Evolutionary conservation across 768 basidiomycete species (phyloP).

Genomic region (Termitomyces titanicus): DNA sequence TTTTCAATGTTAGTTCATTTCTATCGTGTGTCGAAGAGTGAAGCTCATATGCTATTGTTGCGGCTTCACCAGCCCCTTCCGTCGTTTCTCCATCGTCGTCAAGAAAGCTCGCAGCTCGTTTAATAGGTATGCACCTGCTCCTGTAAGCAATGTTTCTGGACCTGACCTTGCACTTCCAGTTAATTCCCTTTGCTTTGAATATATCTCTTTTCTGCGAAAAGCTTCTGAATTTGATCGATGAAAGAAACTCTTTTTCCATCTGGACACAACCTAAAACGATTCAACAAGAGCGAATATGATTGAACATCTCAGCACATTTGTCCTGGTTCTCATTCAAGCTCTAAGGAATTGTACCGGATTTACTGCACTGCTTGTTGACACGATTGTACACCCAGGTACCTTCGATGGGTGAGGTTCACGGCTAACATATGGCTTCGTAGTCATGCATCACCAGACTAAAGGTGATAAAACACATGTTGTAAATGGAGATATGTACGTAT

Average conservation of each 20-base stretch:
- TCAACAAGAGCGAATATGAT: not conserved
- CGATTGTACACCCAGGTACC: too few species aligned
- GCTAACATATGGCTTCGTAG: too few species aligned
- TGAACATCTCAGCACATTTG: not conserved
- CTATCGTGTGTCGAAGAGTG: not conserved
- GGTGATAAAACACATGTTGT: too few species aligned
- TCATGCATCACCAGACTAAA: too few species aligned
- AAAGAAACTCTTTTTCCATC: not conserved
- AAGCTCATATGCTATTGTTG: conserved; percentile 2
- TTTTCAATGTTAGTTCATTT: conserved; percentile 2
- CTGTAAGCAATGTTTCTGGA: not conserved
- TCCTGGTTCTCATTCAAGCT: not conserved
- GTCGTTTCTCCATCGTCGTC: conserved; percentile 20
- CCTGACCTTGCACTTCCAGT: not conserved
- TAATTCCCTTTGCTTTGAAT: not conserved
- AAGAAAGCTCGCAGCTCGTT: conserved; percentile 40
- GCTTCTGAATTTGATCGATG: not conserved
- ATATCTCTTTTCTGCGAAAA: not conserved
- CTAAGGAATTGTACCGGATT: not conserved
- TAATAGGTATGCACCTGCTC: conserved; percentile 15
- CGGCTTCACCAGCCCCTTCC: conserved; percentile 1
- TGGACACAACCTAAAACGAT: not conserved
- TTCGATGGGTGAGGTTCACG: too few species aligned
- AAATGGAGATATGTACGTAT: too few species aligned
- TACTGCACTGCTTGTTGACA: too few species aligned